Evolutionary conservation across 2,329 filamentous ascomycete genomes (phyloP).

Genomic region (Venturia asperata): DNA sequence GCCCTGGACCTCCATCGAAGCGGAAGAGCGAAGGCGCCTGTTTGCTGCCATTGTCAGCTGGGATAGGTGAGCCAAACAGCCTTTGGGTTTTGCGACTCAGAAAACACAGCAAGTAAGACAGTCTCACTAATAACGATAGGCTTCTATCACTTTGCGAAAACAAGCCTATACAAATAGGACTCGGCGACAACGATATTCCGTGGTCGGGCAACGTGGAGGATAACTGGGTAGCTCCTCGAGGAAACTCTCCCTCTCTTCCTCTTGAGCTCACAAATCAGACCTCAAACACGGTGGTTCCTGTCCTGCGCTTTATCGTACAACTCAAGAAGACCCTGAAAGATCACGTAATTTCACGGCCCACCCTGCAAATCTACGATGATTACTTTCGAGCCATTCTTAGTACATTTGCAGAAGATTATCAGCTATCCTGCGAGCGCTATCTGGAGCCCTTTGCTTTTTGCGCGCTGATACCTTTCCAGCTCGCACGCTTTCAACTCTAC

Average conservation of each 20-base stretch:
- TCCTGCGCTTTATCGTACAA: slow-evolving; percentile 69
- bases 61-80: slow-evolving; percentile 55
- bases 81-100: slow-evolving; percentile 26
- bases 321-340: slow-evolving; percentile 63
- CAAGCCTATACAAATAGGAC: slow-evolving; percentile 14
- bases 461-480: slow-evolving; percentile 71
- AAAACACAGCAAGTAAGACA: no score
- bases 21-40: slow-evolving; percentile 76
- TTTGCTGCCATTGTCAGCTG: slow-evolving; percentile 95
- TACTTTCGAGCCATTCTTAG: slow-evolving; percentile 70
- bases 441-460: slow-evolving; percentile 69
- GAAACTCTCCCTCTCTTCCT: slow-evolving; percentile 35
- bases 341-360: slow-evolving; percentile 57
- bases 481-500: slow-evolving; percentile 76
- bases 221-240: slow-evolving; percentile 57
- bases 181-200: slow-evolving; percentile 10
- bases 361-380: slow-evolving; percentile 70
- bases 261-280: slow-evolving; percentile 54
- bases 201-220: slow-evolving; percentile 56
- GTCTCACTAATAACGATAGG: background rate
- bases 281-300: slow-evolving; percentile 71
- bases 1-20: slow-evolving; percentile 66
- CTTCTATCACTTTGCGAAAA: slow-evolving; percentile 14
- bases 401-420: slow-evolving; percentile 68
- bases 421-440: slow-evolving; percentile 56